phyloP scores from a whole-genome alignment of 2,329 filamentous ascomycete genomes.

The Fusarium sp. region DNA sequence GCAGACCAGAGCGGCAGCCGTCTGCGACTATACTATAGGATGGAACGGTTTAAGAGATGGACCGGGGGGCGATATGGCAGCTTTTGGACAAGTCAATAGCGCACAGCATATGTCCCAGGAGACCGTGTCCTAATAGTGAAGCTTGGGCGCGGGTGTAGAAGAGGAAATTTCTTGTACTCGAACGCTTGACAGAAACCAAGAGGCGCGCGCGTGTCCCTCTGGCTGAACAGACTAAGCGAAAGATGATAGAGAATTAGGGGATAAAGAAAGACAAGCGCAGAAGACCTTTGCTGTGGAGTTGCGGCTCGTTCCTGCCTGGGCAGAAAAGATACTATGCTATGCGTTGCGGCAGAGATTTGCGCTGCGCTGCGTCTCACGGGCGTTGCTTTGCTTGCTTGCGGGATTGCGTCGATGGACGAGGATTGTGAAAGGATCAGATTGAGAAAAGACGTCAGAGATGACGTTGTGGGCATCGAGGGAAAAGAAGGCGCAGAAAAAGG shows the following conservation, averaged over 20 bases:
- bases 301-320: slow-evolving; percentile 35
- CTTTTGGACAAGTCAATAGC: slow-evolving; percentile 36
- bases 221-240: slow-evolving; percentile 22
- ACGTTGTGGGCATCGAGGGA: slow-evolving; percentile 53
- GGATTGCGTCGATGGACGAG: slow-evolving; percentile 47
- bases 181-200: slow-evolving; percentile 27
- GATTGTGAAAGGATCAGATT: slow-evolving; percentile 51
- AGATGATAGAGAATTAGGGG: slow-evolving; percentile 27
- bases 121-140: neutral
- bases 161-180: slow-evolving; percentile 19
- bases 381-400: slow-evolving; percentile 40
- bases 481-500: slow-evolving; percentile 50
- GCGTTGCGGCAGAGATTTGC: too few species aligned
- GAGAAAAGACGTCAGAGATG: slow-evolving; percentile 59
- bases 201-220: slow-evolving; percentile 21
- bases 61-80: slow-evolving; percentile 35
- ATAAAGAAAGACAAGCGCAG: slow-evolving; percentile 23
- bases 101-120: slow-evolving; percentile 24
- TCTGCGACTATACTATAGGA: slow-evolving; percentile 39
- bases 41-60: slow-evolving; percentile 31
- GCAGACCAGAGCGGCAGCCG: slow-evolving; percentile 18
- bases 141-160: slow-evolving; percentile 15
- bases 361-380: slow-evolving; percentile 18
- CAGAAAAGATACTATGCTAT: slow-evolving; percentile 30
- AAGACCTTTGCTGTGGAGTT: slow-evolving; percentile 37